A percentile compares a stretch with the other conserved stretches of the same genome.
Evolutionary conservation across 148 eudicot species (phyloP).

Genomic region (Diospyros kaki): DNA sequence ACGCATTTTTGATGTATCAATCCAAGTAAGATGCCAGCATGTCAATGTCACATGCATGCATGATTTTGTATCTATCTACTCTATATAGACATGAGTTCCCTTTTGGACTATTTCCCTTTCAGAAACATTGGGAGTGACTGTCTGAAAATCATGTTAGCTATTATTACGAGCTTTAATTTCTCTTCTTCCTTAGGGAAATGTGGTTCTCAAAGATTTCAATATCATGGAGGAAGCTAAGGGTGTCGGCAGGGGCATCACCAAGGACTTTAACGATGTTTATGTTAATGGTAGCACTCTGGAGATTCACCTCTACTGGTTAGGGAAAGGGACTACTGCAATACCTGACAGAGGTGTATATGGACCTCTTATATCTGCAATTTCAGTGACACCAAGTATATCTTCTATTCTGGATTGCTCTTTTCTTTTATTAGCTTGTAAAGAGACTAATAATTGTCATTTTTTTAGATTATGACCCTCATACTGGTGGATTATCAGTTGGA

Average conservation of each 20-base stretch:
- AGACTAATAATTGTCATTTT: not conserved
- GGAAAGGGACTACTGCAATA: slow-evolving; percentile 44
- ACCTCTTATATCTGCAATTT: slow-evolving; percentile 44
- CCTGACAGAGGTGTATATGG: slow-evolving; percentile 48
- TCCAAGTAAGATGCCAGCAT: slow-evolving; percentile 44
- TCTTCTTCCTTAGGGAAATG: slow-evolving; percentile 25
- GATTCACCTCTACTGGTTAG: slow-evolving; percentile 47
- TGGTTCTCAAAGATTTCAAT: slow-evolving; percentile 30
- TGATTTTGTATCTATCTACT: not conserved
- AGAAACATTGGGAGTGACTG: not conserved
- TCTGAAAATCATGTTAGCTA: not conserved
- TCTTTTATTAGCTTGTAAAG: not conserved
- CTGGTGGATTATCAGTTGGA: slow-evolving; percentile 46
- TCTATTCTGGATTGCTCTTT: slow-evolving; percentile 1
- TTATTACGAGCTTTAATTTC: not conserved
- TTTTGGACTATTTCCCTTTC: not conserved
- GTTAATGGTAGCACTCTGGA: slow-evolving; percentile 38
- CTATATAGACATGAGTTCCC: not conserved
- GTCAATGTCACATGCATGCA: not conserved
- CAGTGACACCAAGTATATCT: slow-evolving; percentile 40
- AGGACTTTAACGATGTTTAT: slow-evolving; percentile 14
- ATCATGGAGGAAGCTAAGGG: slow-evolving; percentile 32
- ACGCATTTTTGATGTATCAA: slow-evolving; percentile 63
- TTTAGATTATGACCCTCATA: slow-evolving; percentile 40
- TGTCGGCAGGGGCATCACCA: slow-evolving; percentile 23